Evolutionary conservation across 2,329 filamentous ascomycete species (phyloP), one percentile per base, ranked within the genome.

Genomic region (Colletotrichum neosansevieriae): DNA sequence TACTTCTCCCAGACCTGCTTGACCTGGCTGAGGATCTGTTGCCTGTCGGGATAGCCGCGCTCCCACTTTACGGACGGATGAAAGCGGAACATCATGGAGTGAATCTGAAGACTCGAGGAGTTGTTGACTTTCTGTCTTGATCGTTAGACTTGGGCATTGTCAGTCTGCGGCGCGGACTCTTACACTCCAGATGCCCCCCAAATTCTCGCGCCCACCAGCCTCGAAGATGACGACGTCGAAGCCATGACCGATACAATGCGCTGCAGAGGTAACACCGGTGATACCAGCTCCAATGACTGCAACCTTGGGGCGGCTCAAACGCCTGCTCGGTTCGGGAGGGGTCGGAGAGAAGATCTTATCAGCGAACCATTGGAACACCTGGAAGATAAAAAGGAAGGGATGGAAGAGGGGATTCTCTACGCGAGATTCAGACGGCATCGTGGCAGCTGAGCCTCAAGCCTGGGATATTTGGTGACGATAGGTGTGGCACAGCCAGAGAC

Each of bases 41-140:
- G 82, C 57, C 92, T 89, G 69, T 90, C 86, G 0, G 94, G 94
- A 74, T 97, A 97, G n/a, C 92, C 92, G 34, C 84, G 82, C 38
- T 87, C 82, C 89, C 92, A 97, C 69, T 87, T 84, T 1, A 97
- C 88, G 0, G 91, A 92, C 0, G 94, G 94, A 72, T 95, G 92
- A 76, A 97, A 97, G 21, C 93, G 88, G 78, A 95, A 97, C 93
- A 96, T 96, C 66, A 94, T 78, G 19, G 90, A 93, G 77, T 97
- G 92, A 21, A 97, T 94, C 75, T 96, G 93, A 0, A 97, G 85
- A 15, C 92, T 89, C 0, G 92, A 94, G 0, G 92, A 94, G 58
- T 92, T 92, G 80, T 96, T 95, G 45, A 96, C 92, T 78, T 87
- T 86, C 89, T 93, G 67, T 71, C 56, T 44, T 34, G 12, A 3